Percentiles rank a stretch among this genome's conserved stretches.
phyloP scores from a whole-genome alignment of 129 eudicot species.

The Logfia minima region DNA sequence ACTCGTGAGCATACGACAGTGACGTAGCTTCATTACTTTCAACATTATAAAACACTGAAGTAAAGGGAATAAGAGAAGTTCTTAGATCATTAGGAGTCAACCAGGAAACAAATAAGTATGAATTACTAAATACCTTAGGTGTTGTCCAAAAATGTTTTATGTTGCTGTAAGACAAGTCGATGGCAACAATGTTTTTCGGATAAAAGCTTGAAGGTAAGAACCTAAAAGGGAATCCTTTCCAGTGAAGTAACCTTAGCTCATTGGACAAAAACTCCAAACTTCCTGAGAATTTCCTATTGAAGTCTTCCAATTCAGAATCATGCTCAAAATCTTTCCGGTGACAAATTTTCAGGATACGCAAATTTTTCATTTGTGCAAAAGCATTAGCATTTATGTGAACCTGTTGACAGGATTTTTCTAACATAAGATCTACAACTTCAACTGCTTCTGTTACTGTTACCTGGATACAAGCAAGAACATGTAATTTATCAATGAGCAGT shows the following conservation, averaged over 20 bases:
- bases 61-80: too few species aligned
- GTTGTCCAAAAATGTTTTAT: slow-evolving; percentile 19
- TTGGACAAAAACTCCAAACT: neutral
- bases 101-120: neutral
- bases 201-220: slow-evolving; percentile 25
- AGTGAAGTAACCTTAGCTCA: slow-evolving; percentile 1
- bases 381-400: neutral
- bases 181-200: slow-evolving; percentile 24
- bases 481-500: neutral
- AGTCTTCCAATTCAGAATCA: neutral
- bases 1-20: slow-evolving; percentile 14
- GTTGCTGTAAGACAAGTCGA: slow-evolving; percentile 27
- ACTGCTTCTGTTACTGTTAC: slow-evolving; percentile 2
- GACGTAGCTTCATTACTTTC: slow-evolving; percentile 20
- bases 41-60: slow-evolving; percentile 12
- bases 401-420: neutral
- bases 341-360: slow-evolving; percentile 12
- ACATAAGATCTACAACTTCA: slow-evolving; percentile 5
- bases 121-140: slow-evolving; percentile 21
- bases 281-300: neutral
- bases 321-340: neutral
- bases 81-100: neutral
- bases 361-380: slow-evolving; percentile 3
- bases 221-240: slow-evolving; percentile 18
- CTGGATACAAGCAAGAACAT: neutral